Evolutionary conservation across 805 yeast species (phyloP), one percentile per base, ranked within the genome.

Genomic region (Metschnikowia noctiluminum): DNA sequence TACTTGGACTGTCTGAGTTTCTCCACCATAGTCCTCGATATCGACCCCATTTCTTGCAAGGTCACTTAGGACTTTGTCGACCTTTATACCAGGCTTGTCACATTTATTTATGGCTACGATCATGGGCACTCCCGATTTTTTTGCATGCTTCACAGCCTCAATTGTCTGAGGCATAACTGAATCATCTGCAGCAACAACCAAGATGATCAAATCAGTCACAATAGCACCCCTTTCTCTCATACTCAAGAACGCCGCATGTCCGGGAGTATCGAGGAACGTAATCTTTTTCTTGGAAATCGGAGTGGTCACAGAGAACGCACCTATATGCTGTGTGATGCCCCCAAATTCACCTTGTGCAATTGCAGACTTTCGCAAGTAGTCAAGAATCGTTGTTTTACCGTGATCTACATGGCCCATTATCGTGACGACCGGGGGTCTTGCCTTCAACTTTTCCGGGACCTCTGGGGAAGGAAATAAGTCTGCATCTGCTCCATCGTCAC

Each of bases 381-480:
- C 99, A 47, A 94, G 76, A 51, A 94, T 84, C 0, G 99, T 92
- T 1, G 99, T 94, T 64, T 94, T 94, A 2, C 99, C 99, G 62
- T 94, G 99, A 66, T 94, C 99, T 30, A 94, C 99, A 65, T 94
- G 99, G 2, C 99, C 99, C 98, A 94, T 94, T 45, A 94, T 88
- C 0, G 99, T 91, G 6, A 94, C 97, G 26, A 94, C 85, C 0
- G 99, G 99, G 0, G 99, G 90, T 55, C 98, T 73, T 7, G 83
- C 74, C 40, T 79, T 81, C 53, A 85, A 63, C 21, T 67, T 60
- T 7, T 69, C 67, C n/a, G 64, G 61, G 28, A 76, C 76, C 2
- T 69, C 74, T 0, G 87, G 79, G 1, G 69, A 68, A 0, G 82
- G 79, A 13, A 78, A 74, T 14, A 89, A 81, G 53, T 84, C 80